Conservation (phyloP, 257 asterid species). For the Rubia yunnanensis region DNA sequence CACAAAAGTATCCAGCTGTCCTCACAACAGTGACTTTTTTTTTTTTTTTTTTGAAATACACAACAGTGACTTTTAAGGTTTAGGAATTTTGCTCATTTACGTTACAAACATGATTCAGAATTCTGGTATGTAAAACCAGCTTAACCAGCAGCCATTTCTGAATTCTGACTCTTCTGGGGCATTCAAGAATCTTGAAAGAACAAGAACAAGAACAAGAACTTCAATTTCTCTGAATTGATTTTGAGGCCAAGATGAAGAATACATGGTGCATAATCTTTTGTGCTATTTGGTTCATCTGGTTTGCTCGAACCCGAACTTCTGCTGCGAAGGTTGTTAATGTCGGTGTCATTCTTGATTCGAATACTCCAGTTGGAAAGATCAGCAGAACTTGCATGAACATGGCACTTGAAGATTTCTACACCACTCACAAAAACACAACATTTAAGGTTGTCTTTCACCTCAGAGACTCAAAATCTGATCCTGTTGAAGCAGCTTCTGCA, state of each 20-base stretch:
- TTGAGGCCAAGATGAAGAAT: conserved; percentile 15
- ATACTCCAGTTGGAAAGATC: conserved; percentile 21
- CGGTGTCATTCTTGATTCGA: conserved; percentile 35
- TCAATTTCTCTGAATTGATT: background rate
- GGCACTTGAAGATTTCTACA: conserved; percentile 36
- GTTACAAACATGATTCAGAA: background rate
- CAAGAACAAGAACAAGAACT: background rate
- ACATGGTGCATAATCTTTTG: background rate
- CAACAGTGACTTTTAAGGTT: background rate
- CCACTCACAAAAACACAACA: conserved; percentile 14
- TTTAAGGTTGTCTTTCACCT: conserved; percentile 27
- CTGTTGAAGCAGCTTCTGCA: conserved; percentile 32
- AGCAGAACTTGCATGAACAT: conserved; percentile 23
- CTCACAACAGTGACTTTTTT: background rate
- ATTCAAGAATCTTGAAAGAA: background rate
- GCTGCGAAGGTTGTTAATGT: conserved; percentile 22
- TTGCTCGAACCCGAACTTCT: conserved; percentile 3
- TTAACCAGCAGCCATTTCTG: background rate
- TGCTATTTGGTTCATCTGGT: conserved; percentile 14
- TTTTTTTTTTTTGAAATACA: no score
- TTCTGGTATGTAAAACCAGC: background rate
- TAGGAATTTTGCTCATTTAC: background rate
- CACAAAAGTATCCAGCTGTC: background rate
- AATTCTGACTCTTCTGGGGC: background rate
- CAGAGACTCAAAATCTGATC: conserved; percentile 23